Evolutionary conservation across 345 rosid genomes (phyloP).

Genomic region (Firmiana major): DNA sequence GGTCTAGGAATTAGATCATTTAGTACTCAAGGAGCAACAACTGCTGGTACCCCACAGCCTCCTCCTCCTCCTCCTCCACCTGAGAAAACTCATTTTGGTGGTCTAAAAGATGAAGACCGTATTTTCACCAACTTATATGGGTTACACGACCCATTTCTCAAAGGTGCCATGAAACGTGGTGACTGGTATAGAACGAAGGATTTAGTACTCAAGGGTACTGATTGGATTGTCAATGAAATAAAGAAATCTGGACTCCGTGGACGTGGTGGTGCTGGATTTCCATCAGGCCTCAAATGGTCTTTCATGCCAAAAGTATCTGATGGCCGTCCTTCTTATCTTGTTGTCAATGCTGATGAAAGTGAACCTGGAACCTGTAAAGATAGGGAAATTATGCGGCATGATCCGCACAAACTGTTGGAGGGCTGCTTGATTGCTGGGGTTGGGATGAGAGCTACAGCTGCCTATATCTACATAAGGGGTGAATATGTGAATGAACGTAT

Average conservation of each 20-base stretch:
- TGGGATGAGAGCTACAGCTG: conserved; percentile 97
- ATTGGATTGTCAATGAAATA: conserved; percentile 93
- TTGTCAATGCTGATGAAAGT: conserved; percentile 99
- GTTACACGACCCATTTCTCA: conserved; percentile 85
- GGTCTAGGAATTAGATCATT: conserved; percentile 51
- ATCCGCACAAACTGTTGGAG: conserved; percentile 92
- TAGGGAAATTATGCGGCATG: conserved; percentile 96
- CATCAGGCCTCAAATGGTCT: conserved; percentile 98
- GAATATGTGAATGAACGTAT: conserved; percentile 88
- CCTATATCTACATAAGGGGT: conserved; percentile 94
- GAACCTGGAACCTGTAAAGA: conserved; percentile 99
- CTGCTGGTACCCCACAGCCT: conserved; percentile 61
- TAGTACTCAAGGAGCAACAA: conserved; percentile 73
- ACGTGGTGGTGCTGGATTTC: conserved; percentile 99
- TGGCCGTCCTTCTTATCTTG: conserved; percentile 97
- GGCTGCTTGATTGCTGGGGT: conserved; percentile 99
- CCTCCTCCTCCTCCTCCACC: conserved; percentile 92
- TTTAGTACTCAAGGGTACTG: conserved; percentile 91
- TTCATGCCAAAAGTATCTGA: conserved; percentile 98
- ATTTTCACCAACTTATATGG: conserved; percentile 94
- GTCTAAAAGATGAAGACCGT: conserved; percentile 89
- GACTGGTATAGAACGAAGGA: conserved; percentile 97
- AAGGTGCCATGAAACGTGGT: conserved; percentile 95
- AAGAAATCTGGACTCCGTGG: conserved; percentile 97
- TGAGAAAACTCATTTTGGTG: conserved; percentile 96